Evolutionary conservation across 2,329 filamentous ascomycete genomes (phyloP).

Genomic region (Talaromyces pinophilus): DNA sequence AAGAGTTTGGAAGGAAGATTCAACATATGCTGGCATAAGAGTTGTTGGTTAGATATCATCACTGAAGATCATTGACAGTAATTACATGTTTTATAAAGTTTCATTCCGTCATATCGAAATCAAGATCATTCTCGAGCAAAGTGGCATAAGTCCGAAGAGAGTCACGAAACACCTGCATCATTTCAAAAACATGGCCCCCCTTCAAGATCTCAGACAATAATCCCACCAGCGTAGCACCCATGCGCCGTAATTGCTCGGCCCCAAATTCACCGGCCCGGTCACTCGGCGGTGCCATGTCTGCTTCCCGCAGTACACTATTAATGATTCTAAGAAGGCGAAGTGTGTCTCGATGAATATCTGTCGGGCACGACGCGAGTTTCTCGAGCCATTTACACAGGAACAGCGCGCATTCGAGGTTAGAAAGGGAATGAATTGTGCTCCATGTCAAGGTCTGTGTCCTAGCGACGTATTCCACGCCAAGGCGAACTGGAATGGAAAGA

Average conservation of each 20-base stretch:
- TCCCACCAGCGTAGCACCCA: constrained; percentile 21
- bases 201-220: constrained; percentile 20
- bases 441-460: constrained; percentile 42
- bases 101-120: constrained; percentile 19
- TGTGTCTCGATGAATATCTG: constrained; percentile 18
- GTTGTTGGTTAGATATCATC: constrained; percentile 7
- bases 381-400: constrained; percentile 48
- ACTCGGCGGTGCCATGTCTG: constrained; percentile 16
- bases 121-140: constrained; percentile 22
- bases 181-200: constrained; percentile 17
- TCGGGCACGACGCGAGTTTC: constrained; percentile 13
- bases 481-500: constrained; percentile 29
- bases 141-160: constrained; percentile 18
- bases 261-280: constrained; percentile 7
- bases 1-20: constrained; percentile 3
- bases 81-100: constrained; percentile 8
- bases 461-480: constrained; percentile 41
- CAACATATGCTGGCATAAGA: constrained; percentile 9
- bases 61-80: constrained; percentile 11
- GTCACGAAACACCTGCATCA: constrained; percentile 21
- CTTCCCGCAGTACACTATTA: constrained; percentile 19
- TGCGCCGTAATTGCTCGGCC: constrained; percentile 19
- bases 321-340: constrained; percentile 17
- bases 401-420: constrained; percentile 42
- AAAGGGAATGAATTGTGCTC: constrained; percentile 41